These are phyloP conservation scores for Tulasnella sp. DNA, from an alignment of 768 basidiomycete genomes.

Conservation along the genomic window DNA sequence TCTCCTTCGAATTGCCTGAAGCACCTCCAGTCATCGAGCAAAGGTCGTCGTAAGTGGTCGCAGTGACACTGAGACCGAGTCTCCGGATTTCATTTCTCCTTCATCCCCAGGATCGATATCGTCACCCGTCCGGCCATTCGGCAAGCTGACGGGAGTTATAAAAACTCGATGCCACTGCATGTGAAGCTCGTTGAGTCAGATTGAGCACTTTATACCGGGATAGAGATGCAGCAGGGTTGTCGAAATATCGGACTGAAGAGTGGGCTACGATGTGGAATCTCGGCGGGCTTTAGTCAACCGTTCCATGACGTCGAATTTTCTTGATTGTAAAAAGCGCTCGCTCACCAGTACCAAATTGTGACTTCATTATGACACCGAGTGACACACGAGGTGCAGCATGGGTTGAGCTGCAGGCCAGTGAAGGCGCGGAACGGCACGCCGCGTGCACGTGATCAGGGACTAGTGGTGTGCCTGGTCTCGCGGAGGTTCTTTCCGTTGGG, in stretches of 20 bases:
- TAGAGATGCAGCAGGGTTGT: neutral
- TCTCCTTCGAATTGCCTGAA: slow-evolving; percentile 59
- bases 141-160: slow-evolving; percentile 1
- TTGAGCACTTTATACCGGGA: neutral
- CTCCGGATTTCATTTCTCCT: neutral
- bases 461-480: neutral
- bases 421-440: neutral
- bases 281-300: no score
- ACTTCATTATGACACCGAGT: neutral
- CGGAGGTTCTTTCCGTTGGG: neutral
- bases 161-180: slow-evolving; percentile 15
- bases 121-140: slow-evolving; percentile 11
- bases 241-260: neutral
- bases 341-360: neutral
- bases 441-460: neutral
- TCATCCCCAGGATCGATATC: neutral
- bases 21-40: slow-evolving; percentile 49
- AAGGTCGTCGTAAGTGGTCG: slow-evolving; percentile 20
- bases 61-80: neutral
- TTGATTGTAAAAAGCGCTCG: no score
- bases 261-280: no score
- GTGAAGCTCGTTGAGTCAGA: neutral
- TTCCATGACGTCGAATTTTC: no score
- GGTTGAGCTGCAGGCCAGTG: neutral
- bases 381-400: neutral